Evolutionary conservation across 2,329 filamentous ascomycete species (phyloP), one percentile per base, ranked within the genome.

Genomic region (Aspergillus jensenii): DNA sequence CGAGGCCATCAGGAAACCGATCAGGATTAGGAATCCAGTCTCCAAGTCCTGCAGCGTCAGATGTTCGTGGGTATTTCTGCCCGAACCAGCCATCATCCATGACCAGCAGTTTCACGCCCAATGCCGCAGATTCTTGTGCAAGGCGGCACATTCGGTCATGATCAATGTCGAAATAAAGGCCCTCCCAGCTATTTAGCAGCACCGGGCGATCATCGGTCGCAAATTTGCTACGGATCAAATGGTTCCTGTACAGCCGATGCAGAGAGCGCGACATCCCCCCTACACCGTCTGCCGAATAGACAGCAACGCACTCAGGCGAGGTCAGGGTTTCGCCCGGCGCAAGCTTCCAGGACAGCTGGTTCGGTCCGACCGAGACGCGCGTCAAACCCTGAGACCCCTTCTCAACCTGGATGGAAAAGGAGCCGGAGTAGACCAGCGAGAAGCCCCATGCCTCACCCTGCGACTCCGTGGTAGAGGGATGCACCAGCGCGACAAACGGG

Each of bases 51-150:
- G 82, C 76, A 0, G 77, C 76, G 61, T 88, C 86, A 33, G 81
- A 79, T 21, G 81, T 66, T 0, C 86, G 84, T 1, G 86, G 85
- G 59, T 86, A 82, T 37, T 87, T 75, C 14, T 78, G 74, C 14
- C 86, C 86, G 48, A 89, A 89, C 86, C 86, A 89, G 3, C 86
- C 86, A 57, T 89, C 86, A 44, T 89, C 86, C 47, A 86, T 80
- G 0, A 88, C 86, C 45, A 89, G 85, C 0, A 89, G 78, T 61
- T 83, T 81, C 15, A 84, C 79, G 1, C 86, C 86, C 1, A 88
- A 75, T 2, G 79, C 77, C 0, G 85, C 84, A 0, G 85, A 79
- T n/a, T 55, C 45, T 17, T 45, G 8, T 7, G 51, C 56, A 3
- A 58, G 27, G 5, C 25, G 48, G 23, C 41, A 52, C 48, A 88